Percentiles rank a stretch among this genome's conserved stretches.
phyloP scores from a whole-genome alignment of 495 filamentous ascomycete genomes.

The Aspergillus avenaceus region DNA sequence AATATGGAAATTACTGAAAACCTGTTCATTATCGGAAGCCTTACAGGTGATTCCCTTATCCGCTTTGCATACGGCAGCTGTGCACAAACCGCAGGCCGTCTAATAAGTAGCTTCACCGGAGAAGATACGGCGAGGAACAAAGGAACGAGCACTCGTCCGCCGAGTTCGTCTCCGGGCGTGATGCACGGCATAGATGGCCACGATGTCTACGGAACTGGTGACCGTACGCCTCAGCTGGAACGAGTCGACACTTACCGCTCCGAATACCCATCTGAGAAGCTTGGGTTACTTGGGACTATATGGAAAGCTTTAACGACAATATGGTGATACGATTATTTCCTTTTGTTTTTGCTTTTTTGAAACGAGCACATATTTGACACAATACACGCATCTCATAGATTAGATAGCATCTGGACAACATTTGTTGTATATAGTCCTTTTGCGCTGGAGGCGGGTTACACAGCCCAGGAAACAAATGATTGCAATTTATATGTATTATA shows the following conservation, averaged over 20 bases:
- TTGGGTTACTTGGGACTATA: slow-evolving; percentile 1
- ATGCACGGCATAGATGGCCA: slow-evolving; percentile 44
- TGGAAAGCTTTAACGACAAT: neutral
- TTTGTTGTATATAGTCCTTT: slow-evolving; percentile 2
- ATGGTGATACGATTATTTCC: neutral
- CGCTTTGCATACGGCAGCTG: slow-evolving; percentile 62
- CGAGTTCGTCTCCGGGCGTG: slow-evolving; percentile 23
- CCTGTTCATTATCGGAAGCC: slow-evolving; percentile 59
- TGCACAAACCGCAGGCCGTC: slow-evolving; percentile 52
- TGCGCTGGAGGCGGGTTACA: neutral
- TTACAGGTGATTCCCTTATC: slow-evolving; percentile 63
- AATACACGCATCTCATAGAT: slow-evolving; percentile 1
- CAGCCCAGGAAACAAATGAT: neutral
- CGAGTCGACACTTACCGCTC: slow-evolving; percentile 24
- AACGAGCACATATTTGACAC: neutral
- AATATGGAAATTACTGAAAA: slow-evolving; percentile 51
- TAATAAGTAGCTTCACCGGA: slow-evolving; percentile 31
- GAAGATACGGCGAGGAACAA: slow-evolving; percentile 13
- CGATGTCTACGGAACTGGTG: slow-evolving; percentile 21
- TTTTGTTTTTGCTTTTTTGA: neutral
- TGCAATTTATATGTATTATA: neutral
- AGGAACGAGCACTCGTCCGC: slow-evolving; percentile 13
- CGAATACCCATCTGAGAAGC: slow-evolving; percentile 12
- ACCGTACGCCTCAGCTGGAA: slow-evolving; percentile 4
- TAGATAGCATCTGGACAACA: neutral